Evolutionary conservation across 768 basidiomycete genomes (phyloP).

Genomic region (Mycena rosella): DNA sequence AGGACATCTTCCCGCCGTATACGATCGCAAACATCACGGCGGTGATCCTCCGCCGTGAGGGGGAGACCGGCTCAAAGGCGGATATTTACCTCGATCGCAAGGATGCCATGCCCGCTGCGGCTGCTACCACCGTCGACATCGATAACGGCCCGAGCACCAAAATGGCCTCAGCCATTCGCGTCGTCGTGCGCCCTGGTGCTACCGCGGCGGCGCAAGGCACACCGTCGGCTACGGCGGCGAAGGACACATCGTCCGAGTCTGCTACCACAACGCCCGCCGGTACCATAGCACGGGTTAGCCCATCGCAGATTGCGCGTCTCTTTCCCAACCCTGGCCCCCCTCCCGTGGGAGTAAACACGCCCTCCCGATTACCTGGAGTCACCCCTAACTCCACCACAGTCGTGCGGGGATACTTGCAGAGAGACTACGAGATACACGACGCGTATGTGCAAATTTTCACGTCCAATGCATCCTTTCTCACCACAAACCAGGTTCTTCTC

Average conservation of each 20-base stretch:
- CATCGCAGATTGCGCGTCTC: slow-evolving; percentile 8
- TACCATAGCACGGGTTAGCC: slow-evolving; percentile 14
- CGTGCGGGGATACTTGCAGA: slow-evolving; percentile 56
- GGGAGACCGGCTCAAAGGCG: slow-evolving; percentile 10
- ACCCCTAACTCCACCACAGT: slow-evolving; percentile 53
- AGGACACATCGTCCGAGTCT: slow-evolving; percentile 14
- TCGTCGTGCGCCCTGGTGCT: slow-evolving; percentile 17
- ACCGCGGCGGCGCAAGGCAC: neutral
- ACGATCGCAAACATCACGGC: slow-evolving; percentile 12
- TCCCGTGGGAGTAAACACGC: slow-evolving; percentile 36
- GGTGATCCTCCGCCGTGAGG: slow-evolving; percentile 16
- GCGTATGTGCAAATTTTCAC: slow-evolving; percentile 53
- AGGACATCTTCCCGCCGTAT: slow-evolving; percentile 16
- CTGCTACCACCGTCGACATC: slow-evolving; percentile 11
- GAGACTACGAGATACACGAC: slow-evolving; percentile 63
- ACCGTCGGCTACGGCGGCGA: slow-evolving; percentile 2
- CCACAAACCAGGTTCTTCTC: slow-evolving; percentile 40
- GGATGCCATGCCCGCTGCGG: slow-evolving; percentile 21
- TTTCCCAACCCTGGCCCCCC: slow-evolving; percentile 17
- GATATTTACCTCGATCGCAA: slow-evolving; percentile 21
- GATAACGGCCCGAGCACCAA: slow-evolving; percentile 21
- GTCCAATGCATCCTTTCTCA: slow-evolving; percentile 42
- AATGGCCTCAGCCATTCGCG: slow-evolving; percentile 13
- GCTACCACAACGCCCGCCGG: slow-evolving; percentile 10
- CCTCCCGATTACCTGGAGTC: slow-evolving; percentile 50